These are phyloP conservation scores for Blastomyces parvus DNA, from an alignment of 2,329 filamentous ascomycete species.

Conservation along the genomic window DNA sequence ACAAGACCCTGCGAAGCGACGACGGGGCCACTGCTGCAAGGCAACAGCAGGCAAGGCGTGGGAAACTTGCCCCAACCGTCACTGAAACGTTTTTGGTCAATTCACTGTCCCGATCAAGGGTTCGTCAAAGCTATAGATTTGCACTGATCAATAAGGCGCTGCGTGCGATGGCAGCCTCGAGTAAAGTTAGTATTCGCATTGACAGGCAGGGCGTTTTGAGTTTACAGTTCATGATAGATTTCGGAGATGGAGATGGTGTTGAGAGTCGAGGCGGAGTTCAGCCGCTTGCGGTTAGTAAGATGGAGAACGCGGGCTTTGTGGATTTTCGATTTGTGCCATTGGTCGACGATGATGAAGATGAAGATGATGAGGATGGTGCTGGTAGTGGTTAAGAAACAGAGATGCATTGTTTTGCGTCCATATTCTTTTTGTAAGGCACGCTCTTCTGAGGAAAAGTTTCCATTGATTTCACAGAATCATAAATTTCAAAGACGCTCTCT, in stretches of 20 bases:
- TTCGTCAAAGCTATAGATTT: constrained; percentile 78
- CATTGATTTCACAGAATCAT: not conserved
- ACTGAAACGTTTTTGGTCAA: constrained; percentile 46
- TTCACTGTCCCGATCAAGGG: constrained; percentile 50
- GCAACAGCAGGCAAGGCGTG: constrained; percentile 23
- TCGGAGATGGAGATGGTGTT: constrained; percentile 49
- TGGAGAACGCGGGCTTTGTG: constrained; percentile 35
- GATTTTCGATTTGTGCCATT: constrained; percentile 41
- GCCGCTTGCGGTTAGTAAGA: constrained; percentile 17
- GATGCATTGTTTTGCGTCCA: not conserved
- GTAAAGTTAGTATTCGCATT: constrained; percentile 81
- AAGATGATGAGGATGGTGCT: constrained; percentile 19
- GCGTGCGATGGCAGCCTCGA: constrained; percentile 86
- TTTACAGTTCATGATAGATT: constrained; percentile 91
- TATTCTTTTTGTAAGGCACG: not conserved
- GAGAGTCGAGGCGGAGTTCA: constrained; percentile 18
- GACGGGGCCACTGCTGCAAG: constrained; percentile 27
- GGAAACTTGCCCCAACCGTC: constrained; percentile 35
- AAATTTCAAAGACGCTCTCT: not conserved
- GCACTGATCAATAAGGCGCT: constrained; percentile 73
- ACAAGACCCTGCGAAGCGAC: constrained; percentile 26
- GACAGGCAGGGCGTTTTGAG: constrained; percentile 86
- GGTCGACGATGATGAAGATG: constrained; percentile 34
- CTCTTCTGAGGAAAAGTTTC: not conserved
- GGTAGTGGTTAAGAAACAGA: not conserved